Percentiles rank a stretch among this genome's conserved stretches.
These are phyloP conservation scores for Phytophthora megakarya DNA, from an alignment of 352 stramenopile genomes.

Conservation along the genomic window DNA sequence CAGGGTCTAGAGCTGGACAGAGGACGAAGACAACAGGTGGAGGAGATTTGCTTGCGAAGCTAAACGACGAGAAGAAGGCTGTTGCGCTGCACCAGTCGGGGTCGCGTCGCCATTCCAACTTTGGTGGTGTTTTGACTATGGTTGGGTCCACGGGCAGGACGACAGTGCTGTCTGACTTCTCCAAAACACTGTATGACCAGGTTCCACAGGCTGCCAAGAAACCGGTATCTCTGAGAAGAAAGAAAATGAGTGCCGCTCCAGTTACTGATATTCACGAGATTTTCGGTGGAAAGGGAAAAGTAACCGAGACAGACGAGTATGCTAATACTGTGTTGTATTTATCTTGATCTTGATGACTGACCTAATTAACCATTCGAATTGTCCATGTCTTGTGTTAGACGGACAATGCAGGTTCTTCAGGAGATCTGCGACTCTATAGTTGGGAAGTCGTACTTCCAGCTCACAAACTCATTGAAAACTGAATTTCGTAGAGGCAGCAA, in stretches of 20 bases:
- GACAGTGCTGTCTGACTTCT: conserved; percentile 78
- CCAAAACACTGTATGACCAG: conserved; percentile 70
- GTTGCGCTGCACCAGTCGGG: conserved; percentile 31
- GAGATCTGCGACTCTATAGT: conserved; percentile 79
- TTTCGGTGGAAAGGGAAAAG: conserved; percentile 68
- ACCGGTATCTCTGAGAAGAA: conserved; percentile 46
- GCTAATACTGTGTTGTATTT: conserved; percentile 10
- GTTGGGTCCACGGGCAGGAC: conserved; percentile 67
- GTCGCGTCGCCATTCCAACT: conserved; percentile 83
- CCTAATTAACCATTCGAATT: no score
- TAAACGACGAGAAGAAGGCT: conserved; percentile 65
- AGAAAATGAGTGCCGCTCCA: conserved; percentile 49
- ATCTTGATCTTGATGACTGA: no score
- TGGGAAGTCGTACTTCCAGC: conserved; percentile 81
- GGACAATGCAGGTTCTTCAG: conserved; percentile 67
- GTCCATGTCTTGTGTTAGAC: conserved; percentile 37
- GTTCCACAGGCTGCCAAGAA: conserved; percentile 78
- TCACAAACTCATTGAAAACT: conserved; percentile 87
- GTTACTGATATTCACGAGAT: conserved; percentile 78
- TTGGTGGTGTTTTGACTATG: conserved; percentile 85
- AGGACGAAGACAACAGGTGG: conserved; percentile 4
- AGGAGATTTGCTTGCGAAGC: conserved; percentile 50
- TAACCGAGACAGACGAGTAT: conserved; percentile 65
- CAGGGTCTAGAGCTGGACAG: background rate
- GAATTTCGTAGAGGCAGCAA: conserved; percentile 85